Percentiles rank a stretch among this genome's conserved stretches.
Conservation (phyloP, 2,329 filamentous ascomycete species). For the Nemania abortiva region DNA sequence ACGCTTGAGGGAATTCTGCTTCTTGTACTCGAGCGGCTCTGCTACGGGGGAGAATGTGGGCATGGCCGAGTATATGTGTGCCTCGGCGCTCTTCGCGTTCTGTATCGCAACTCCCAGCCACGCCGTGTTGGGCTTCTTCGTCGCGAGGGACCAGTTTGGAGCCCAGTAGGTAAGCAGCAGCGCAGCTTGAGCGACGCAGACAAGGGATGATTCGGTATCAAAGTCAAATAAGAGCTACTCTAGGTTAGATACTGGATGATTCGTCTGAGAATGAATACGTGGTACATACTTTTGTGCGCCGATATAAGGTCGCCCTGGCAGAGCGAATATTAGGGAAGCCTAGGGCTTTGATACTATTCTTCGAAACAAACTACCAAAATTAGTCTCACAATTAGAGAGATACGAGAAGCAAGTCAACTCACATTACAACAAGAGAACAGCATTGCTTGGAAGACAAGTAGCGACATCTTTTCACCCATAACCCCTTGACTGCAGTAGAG, state of each 20-base stretch:
- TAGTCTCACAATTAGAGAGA: background rate
- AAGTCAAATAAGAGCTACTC: conserved; percentile 59
- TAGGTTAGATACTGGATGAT: conserved; percentile 17
- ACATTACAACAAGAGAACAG: conserved; percentile 59
- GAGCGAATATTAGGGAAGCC: conserved; percentile 59
- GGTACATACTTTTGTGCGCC: conserved; percentile 55
- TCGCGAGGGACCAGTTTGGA: conserved; percentile 56
- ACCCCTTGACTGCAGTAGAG: conserved; percentile 52
- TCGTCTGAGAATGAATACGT: background rate
- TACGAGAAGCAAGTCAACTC: conserved; percentile 32
- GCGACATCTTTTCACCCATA: conserved; percentile 52
- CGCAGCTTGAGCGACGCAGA: conserved; percentile 57
- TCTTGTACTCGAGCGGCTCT: conserved; percentile 52
- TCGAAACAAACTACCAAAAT: conserved; percentile 54
- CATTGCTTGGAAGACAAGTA: conserved; percentile 61
- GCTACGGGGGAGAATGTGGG: conserved; percentile 48
- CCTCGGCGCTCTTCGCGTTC: conserved; percentile 61
- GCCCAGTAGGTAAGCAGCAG: conserved; percentile 55
- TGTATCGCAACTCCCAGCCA: conserved; percentile 65
- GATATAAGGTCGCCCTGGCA: conserved; percentile 60
- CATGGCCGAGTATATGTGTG: conserved; percentile 56
- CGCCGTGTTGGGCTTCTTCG: conserved; percentile 58
- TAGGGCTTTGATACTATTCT: conserved; percentile 55
- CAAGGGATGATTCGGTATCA: conserved; percentile 58
- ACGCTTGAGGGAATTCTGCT: conserved; percentile 60